phyloP scores from a whole-genome alignment of 139 green algal species.

The Auxenochlorella pyrenoidosa region DNA sequence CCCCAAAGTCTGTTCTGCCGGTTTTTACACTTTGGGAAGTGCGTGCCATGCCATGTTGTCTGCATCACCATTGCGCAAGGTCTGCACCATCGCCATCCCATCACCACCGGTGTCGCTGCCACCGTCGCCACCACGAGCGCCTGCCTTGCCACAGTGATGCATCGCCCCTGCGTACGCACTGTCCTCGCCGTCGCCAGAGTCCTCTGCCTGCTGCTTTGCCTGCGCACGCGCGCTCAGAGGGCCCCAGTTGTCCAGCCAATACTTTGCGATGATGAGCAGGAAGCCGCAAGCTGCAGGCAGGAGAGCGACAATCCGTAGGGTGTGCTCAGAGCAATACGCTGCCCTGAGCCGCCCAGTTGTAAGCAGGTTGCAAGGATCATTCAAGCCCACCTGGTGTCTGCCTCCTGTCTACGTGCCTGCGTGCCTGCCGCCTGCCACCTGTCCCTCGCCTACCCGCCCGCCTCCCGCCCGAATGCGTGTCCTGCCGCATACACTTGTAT shows the following conservation, averaged over 20 bases:
- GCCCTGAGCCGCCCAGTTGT: too few species aligned
- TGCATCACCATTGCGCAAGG: too few species aligned
- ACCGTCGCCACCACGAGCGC: too few species aligned
- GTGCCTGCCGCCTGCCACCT: not conserved
- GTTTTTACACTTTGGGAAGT: too few species aligned
- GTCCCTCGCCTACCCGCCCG: not conserved
- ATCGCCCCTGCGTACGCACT: not conserved
- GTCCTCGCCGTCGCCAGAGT: not conserved
- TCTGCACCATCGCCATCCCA: too few species aligned
- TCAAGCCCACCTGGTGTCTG: not conserved
- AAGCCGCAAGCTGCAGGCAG: not conserved
- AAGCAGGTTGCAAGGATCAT: not conserved
- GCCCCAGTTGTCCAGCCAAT: not conserved
- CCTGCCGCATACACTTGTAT: too few species aligned
- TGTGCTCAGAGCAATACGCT: too few species aligned
- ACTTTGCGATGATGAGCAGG: constrained; percentile 5
- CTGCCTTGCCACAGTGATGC: not conserved
- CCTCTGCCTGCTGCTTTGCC: not conserved
- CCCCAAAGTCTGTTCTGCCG: too few species aligned
- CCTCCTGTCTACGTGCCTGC: not conserved
- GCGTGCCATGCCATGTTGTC: too few species aligned
- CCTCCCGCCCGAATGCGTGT: not conserved
- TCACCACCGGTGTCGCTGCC: too few species aligned
- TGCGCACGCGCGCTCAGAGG: not conserved
- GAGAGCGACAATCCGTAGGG: too few species aligned